Evolutionary conservation across 2,329 filamentous ascomycete genomes (phyloP), one percentile per base, ranked within the genome.

Genomic region (Phymatotrichopsis omnivora): DNA sequence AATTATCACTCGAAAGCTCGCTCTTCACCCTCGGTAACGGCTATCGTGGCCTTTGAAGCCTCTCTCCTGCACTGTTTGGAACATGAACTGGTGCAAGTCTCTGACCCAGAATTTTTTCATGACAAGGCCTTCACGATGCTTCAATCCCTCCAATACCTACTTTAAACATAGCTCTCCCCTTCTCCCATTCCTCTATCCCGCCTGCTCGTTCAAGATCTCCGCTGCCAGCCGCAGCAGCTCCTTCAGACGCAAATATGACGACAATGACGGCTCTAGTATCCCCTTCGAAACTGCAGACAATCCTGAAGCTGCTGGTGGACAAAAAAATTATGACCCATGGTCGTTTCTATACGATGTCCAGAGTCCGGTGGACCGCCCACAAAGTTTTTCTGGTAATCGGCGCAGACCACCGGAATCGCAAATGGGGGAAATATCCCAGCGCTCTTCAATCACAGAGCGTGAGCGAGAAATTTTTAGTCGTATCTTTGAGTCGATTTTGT

Each of bases 401-500:
- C 14, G 24, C 16, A 20, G 34, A 50, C 7, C 35, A 19, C 16
- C 6, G 23, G 11, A 32, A n/a, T 8, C 23, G 22, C 8, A 8
- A 17, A 3, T 8, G 17, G 8, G 25, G 29, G 12, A 31, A 23
- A 12, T 7, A 27, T n/a, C 10, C 28, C 22, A 29, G 16, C 16
- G 39, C 30, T 22, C 39, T 45, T 19, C 45, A 14, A 33, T 48
- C 31, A 53, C 49, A 7, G 49, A 55, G 14, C 52, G 53, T 4
- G 53, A 56, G 17, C 49, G 53, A 5, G 42, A 52, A 27, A 52
- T 56, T 38, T 56, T 56, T 34, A 43, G 49, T n/a, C 31, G 39
- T 19, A 56, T 56, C 16, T 56, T 56, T n/a, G 42, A 56, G 20
- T 41, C 40, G 14, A 54, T 56, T 33, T 46, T 56, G 4, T 50